A percentile compares a stretch with the other conserved stretches of the same genome.
Conservation (phyloP, 148 eudicot genomes). For the Chenopodium formosanum region DNA sequence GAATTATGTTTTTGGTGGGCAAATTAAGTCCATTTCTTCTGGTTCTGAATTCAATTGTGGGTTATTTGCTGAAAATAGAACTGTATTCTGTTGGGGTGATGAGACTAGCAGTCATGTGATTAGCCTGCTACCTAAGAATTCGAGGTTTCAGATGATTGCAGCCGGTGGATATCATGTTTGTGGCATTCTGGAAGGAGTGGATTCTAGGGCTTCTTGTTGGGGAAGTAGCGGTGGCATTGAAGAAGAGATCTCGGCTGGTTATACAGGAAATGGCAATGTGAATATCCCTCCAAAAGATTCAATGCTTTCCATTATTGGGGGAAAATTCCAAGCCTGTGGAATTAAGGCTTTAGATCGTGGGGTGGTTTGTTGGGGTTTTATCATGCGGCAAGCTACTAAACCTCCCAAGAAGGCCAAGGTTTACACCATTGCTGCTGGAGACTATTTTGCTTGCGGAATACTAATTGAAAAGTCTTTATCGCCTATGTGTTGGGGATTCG, state of each 20-base stretch:
- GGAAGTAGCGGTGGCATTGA: slow-evolving; percentile 59
- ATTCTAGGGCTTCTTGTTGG: slow-evolving; percentile 70
- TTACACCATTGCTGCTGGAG: slow-evolving; percentile 71
- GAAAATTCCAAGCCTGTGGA: slow-evolving; percentile 86
- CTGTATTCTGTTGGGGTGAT: slow-evolving; percentile 90
- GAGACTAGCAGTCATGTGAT: slow-evolving; percentile 60
- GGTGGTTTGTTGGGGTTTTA: slow-evolving; percentile 82
- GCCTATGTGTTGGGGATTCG: slow-evolving; percentile 82
- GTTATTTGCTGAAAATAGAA: slow-evolving; percentile 62
- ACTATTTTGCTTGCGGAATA: slow-evolving; percentile 87
- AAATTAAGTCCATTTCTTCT: slow-evolving; percentile 66
- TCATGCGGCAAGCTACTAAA: slow-evolving; percentile 41
- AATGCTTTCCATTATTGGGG: slow-evolving; percentile 73
- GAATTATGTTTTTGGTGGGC: slow-evolving; percentile 59
- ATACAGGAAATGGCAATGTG: slow-evolving; percentile 44
- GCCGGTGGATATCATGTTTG: slow-evolving; percentile 95
- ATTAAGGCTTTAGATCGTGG: slow-evolving; percentile 53
- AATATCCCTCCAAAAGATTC: slow-evolving; percentile 59
- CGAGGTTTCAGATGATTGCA: slow-evolving; percentile 59
- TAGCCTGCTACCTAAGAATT: slow-evolving; percentile 46
- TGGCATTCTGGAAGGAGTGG: slow-evolving; percentile 66
- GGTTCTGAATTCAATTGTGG: slow-evolving; percentile 91
- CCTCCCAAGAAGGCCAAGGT: slow-evolving; percentile 54
- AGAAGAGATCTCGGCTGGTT: slow-evolving; percentile 39
- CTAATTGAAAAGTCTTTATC: slow-evolving; percentile 43